These are phyloP conservation scores for Metarhizium humberi DNA, from an alignment of 2,329 filamentous ascomycete genomes.

Conservation along the genomic window DNA sequence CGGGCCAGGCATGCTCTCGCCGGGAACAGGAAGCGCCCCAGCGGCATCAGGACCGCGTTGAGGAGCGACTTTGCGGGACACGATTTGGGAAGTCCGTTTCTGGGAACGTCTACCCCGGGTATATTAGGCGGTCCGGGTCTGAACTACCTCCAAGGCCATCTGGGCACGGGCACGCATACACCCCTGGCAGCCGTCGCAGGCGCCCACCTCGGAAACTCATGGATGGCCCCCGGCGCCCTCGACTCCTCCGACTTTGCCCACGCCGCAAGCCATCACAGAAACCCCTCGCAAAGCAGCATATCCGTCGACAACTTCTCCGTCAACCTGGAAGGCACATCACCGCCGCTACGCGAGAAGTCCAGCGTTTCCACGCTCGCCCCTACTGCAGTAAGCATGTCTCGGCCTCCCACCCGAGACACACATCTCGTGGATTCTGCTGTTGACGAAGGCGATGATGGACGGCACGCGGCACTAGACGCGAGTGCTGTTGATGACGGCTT, in stretches of 20 bases:
- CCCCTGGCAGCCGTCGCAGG: constrained; percentile 72
- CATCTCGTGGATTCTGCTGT: constrained; percentile 27
- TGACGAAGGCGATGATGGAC: constrained; percentile 15
- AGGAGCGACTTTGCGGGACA: constrained; percentile 21
- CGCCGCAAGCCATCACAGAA: constrained; percentile 29
- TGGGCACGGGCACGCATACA: constrained; percentile 68
- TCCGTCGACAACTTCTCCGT: constrained; percentile 32
- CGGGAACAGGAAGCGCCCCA: constrained; percentile 10
- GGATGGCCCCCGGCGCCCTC: constrained; percentile 18
- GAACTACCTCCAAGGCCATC: constrained; percentile 74
- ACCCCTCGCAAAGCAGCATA: constrained; percentile 36
- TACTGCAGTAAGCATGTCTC: constrained; percentile 41
- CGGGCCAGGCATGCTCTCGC: constrained; percentile 2
- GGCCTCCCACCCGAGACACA: constrained; percentile 48
- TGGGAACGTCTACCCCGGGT: constrained; percentile 51
- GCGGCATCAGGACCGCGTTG: constrained; percentile 23
- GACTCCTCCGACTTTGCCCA: constrained; percentile 9
- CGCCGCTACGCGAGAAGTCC: constrained; percentile 44
- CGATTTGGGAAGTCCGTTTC: constrained; percentile 47
- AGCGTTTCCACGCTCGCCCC: constrained; percentile 54
- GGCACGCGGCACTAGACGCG: neutral
- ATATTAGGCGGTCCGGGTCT: constrained; percentile 67
- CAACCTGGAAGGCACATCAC: constrained; percentile 23
- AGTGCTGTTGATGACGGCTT: neutral
- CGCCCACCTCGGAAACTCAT: constrained; percentile 36